Evolutionary conservation across 768 basidiomycete species (phyloP), one percentile per base, ranked within the genome.

Genomic region (Calocybe indica): DNA sequence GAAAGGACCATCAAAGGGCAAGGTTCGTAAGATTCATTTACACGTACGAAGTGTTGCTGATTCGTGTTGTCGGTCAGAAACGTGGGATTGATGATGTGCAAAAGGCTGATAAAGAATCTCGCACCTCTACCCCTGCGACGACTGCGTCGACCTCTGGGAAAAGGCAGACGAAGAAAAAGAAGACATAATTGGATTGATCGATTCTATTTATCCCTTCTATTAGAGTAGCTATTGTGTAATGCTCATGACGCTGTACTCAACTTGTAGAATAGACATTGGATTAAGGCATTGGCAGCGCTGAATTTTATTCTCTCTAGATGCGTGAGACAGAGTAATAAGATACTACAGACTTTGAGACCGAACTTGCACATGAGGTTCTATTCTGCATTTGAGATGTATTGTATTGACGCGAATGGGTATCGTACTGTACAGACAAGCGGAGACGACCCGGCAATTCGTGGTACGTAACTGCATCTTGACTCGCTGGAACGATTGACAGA

Each of bases 51-150:
- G 44, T 15, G 33, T 7, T 4, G 31, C 28, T 37, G 43, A 4
- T 15, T 31, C 10, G 15, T 6, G 39, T 52, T 33, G 41, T 43
- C 52, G 1, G 40, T 48, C 31, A 85, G 85, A 88, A 89, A 68
- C 82, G 85, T 8, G 80, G 79, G 2, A 76, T 88, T 31, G 86
- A 88, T 5, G 84, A 86, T 42, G 75, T 85, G 15, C 67, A 68
- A 43, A 73, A 74, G 47, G 49, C 58, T 12, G 73, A 72, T 29
- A 71, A 79, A 52, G 77, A 78, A 37, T 82, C 83, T 7, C 71
- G 83, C 45, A 22, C 22, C 22, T 22, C 22, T 22, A 22, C 22
- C 22, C 76, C 84, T 5, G 66, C 82, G 0, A 85, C 84, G 2
- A 84, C 86, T 13, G 62, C 74, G 14, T 69, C 65, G 13, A 61